phyloP scores from a whole-genome alignment of 2,329 filamentous ascomycete genomes.

The Berkeleyomyces basicola region DNA sequence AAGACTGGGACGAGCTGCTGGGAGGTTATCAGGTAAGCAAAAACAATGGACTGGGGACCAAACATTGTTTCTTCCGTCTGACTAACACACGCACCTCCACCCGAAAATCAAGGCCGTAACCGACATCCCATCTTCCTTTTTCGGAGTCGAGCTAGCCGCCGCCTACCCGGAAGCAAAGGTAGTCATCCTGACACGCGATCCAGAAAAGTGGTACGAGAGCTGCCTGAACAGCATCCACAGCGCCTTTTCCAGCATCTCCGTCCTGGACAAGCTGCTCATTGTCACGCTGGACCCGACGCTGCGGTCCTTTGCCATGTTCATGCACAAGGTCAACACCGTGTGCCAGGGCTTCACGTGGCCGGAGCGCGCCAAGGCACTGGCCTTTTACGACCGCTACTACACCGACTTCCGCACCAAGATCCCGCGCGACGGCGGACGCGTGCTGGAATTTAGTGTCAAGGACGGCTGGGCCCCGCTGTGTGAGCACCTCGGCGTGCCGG shows the following conservation, averaged over 20 bases:
- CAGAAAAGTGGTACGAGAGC: conserved; percentile 24
- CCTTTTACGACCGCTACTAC: conserved; percentile 24
- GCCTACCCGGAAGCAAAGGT: conserved; percentile 24
- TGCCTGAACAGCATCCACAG: conserved; percentile 17
- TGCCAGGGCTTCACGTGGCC: conserved; percentile 15
- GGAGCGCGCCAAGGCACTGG: conserved; percentile 24
- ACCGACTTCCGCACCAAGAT: conserved; percentile 22
- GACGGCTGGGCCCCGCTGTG: conserved; percentile 29
- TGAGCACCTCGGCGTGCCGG: conserved; percentile 22
- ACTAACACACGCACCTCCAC: conserved; percentile 17
- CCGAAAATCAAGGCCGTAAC: conserved; percentile 33
- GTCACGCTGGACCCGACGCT: conserved; percentile 20
- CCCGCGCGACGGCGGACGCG: conserved; percentile 17
- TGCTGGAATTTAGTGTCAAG: conserved; percentile 25
- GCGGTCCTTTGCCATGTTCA: conserved; percentile 19
- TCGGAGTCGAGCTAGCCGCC: conserved; percentile 23
- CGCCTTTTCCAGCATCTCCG: conserved; percentile 12
- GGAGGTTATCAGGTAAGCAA: conserved; percentile 23
- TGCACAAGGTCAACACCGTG: conserved; percentile 16
- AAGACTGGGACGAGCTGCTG: conserved; percentile 31
- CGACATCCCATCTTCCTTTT: conserved; percentile 40
- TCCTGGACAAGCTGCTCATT: conserved; percentile 12
- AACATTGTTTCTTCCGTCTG: not conserved
- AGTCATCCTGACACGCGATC: conserved; percentile 25
- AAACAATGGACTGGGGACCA: not conserved